A percentile compares a stretch with the other conserved stretches of the same genome.
phyloP scores from a whole-genome alignment of 768 basidiomycete genomes.

The Pulveroboletus sp. region DNA sequence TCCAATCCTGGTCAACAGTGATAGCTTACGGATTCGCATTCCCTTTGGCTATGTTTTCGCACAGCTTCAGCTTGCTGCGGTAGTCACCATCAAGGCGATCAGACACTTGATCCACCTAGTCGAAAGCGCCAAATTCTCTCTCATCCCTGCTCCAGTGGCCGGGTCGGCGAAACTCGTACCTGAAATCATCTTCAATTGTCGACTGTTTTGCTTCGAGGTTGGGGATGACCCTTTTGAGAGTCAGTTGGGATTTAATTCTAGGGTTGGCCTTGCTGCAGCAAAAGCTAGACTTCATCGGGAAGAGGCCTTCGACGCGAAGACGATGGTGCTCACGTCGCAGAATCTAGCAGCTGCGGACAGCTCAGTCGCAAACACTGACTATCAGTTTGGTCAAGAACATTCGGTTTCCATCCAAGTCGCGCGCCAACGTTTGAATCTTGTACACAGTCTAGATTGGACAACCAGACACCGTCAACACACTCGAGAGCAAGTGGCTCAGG shows the following conservation, averaged over 20 bases:
- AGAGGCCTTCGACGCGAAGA: conserved; percentile 76
- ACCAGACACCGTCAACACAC: conserved; percentile 46
- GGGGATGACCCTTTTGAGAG: conserved; percentile 84
- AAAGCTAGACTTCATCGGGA: conserved; percentile 68
- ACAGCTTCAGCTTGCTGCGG: conserved; percentile 68
- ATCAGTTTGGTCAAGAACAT: conserved; percentile 59
- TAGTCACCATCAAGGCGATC: conserved; percentile 63
- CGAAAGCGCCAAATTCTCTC: conserved; percentile 43
- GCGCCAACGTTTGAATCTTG: conserved; percentile 56
- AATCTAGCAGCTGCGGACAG: conserved; percentile 28
- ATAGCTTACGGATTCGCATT: conserved; percentile 70
- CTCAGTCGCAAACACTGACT: conserved; percentile 45
- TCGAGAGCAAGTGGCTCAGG: conserved; percentile 45
- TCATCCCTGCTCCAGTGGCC: conserved; percentile 57
- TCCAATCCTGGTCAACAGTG: conserved; percentile 51
- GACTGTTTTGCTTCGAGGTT: conserved; percentile 67
- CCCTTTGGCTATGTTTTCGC: conserved; percentile 74
- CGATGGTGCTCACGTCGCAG: conserved; percentile 49
- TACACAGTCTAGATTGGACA: conserved; percentile 73
- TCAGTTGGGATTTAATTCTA: conserved; percentile 67
- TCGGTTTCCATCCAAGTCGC: conserved; percentile 72
- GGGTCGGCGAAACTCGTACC: conserved; percentile 75
- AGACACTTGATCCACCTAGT: conserved; percentile 64
- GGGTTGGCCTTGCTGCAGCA: conserved; percentile 67
- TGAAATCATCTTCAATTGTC: conserved; percentile 51